Conservation (phyloP, 371 early-diverging fungal species). For the Cokeromyces recurvatus region DNA sequence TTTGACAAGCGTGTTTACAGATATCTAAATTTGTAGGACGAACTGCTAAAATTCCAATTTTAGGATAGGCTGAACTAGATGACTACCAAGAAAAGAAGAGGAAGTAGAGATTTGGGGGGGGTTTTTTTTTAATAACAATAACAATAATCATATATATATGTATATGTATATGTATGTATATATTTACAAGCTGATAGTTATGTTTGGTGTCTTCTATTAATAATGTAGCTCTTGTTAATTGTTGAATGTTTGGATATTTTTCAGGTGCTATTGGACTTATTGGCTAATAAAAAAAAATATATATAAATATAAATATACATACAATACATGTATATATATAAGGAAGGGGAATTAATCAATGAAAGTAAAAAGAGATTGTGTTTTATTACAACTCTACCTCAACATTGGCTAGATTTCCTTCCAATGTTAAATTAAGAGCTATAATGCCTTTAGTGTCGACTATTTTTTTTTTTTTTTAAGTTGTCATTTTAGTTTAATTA, state of each 20-base stretch:
- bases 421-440: conserved; percentile 65
- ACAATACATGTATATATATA: too few species aligned
- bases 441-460: conserved; percentile 62
- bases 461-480: not conserved
- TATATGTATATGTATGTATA: too few species aligned
- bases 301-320: too few species aligned
- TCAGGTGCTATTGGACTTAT: conserved; percentile 38
- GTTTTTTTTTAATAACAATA: not conserved
- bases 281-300: conserved; percentile 28
- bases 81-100: conserved; percentile 27
- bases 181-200: conserved; percentile 68
- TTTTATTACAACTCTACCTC: conserved; percentile 42
- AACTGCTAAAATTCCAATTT: conserved; percentile 83
- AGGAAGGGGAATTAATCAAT: too few species aligned
- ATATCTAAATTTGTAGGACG: conserved; percentile 75
- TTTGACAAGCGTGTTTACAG: conserved; percentile 73
- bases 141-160: conserved; percentile 1
- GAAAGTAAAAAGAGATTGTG: too few species aligned
- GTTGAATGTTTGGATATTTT: conserved; percentile 36
- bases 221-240: conserved; percentile 60
- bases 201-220: conserved; percentile 55
- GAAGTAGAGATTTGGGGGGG: too few species aligned
- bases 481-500: conserved; percentile 3
- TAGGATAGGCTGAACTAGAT: conserved; percentile 41
- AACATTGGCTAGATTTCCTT: conserved; percentile 47